phyloP scores from a whole-genome alignment of 192 early-diverging fungal genomes.

The Dissophora ornata region DNA sequence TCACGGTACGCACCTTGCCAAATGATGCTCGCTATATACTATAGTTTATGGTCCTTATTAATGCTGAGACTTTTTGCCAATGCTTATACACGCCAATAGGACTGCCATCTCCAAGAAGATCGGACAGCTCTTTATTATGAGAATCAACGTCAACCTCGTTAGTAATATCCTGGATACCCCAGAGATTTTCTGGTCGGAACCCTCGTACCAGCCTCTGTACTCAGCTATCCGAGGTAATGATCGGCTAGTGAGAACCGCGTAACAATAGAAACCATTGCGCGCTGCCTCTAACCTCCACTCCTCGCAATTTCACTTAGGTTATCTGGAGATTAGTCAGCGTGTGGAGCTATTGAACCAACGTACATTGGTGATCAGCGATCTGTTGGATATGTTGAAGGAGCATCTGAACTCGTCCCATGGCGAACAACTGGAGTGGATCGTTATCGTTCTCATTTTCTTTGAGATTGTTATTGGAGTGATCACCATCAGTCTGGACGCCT shows the following conservation, averaged over 20 bases:
- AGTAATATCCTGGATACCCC: constrained; percentile 92
- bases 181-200: constrained; percentile 94
- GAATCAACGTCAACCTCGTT: constrained; percentile 91
- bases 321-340: constrained; percentile 85
- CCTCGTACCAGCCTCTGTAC: constrained; percentile 82
- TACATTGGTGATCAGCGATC: constrained; percentile 89
- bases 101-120: constrained; percentile 95
- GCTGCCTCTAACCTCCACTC: too few species aligned
- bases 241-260: too few species aligned
- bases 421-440: constrained; percentile 95
- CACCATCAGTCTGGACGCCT: constrained; percentile 78
- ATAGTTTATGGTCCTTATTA: too few species aligned
- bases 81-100: constrained; percentile 55
- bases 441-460: constrained; percentile 91
- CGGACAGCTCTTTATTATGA: constrained; percentile 91
- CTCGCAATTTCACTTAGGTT: constrained; percentile 57
- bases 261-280: too few species aligned
- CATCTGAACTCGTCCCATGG: constrained; percentile 92
- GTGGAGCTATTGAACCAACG: constrained; percentile 94
- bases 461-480: constrained; percentile 82
- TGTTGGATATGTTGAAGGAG: constrained; percentile 96
- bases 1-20: constrained; percentile 59
- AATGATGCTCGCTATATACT: too few species aligned
- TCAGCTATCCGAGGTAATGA: constrained; percentile 73
- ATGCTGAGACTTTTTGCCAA: too few species aligned